These are phyloP conservation scores for Macrocystidia cucumis DNA, from an alignment of 1,284 basidiomycete species.

Conservation along the genomic window DNA sequence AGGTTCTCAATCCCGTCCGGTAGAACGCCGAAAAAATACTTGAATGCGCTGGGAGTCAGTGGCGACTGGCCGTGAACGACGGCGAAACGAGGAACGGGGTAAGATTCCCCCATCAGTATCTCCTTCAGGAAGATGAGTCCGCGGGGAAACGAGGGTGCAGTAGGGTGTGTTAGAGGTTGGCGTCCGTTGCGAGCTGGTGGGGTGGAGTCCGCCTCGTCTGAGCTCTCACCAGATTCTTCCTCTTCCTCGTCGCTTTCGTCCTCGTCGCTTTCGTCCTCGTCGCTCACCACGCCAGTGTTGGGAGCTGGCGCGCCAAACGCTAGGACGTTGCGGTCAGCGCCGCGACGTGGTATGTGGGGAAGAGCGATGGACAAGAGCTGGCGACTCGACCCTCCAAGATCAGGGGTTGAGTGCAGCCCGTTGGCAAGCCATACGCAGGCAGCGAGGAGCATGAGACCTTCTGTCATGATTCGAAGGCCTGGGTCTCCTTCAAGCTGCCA, in stretches of 20 bases:
- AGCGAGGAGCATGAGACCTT: conserved; percentile 14
- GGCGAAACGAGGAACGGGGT: too few relatives aligned
- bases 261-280: too few relatives aligned
- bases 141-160: not conserved
- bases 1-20: too few relatives aligned
- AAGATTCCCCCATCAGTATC: too few relatives aligned
- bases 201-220: not conserved
- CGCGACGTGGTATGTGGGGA: conserved; percentile 6
- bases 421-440: conserved; percentile 16
- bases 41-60: too few relatives aligned
- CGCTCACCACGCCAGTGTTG: too few relatives aligned
- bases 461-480: not conserved
- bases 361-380: conserved; percentile 14
- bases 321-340: conserved; percentile 3
- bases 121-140: not conserved
- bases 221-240: not conserved
- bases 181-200: not conserved
- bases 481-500: conserved; percentile 7
- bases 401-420: conserved; percentile 15
- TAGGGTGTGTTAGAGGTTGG: not conserved
- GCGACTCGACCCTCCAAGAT: conserved; percentile 12
- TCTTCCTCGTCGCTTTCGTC: not conserved
- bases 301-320: conserved; percentile 5
- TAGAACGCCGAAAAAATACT: too few relatives aligned
- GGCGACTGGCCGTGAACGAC: too few relatives aligned